Percentiles rank a stretch among this genome's conserved stretches.
Conservation (phyloP, 169 alveolate genomes). For the Plasmodium fragile region DNA sequence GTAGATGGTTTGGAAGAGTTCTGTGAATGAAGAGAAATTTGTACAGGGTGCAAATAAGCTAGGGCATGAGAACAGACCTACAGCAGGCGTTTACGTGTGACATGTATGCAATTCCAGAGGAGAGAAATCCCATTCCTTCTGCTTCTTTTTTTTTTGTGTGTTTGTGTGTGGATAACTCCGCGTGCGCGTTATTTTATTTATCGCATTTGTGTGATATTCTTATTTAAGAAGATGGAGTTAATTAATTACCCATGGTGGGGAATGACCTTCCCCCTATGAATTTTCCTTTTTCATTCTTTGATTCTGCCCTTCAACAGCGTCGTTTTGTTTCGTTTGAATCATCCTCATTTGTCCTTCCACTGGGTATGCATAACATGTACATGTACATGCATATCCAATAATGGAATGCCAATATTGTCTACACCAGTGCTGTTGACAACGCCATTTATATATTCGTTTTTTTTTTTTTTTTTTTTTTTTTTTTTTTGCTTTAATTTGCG, state of each 20-base stretch:
- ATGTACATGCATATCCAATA: neutral
- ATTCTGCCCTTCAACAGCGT: neutral
- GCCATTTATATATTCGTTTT: neutral
- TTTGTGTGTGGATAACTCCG: neutral
- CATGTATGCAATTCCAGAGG: neutral
- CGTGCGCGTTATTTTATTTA: neutral
- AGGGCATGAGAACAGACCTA: neutral
- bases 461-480: neutral
- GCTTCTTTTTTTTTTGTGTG: neutral
- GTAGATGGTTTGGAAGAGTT: neutral
- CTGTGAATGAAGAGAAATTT: neutral
- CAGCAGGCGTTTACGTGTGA: neutral
- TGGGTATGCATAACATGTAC: neutral
- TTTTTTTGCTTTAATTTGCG: neutral
- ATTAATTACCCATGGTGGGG: neutral
- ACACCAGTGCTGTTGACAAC: neutral
- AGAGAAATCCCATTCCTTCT: neutral
- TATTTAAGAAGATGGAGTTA: neutral
- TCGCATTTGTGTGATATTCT: neutral
- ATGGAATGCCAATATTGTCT: neutral
- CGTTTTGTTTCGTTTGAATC: neutral
- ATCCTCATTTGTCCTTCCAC: neutral
- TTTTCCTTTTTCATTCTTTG: neutral
- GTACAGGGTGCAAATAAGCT: neutral
- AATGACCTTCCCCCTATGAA: neutral